Evolutionary conservation across 2,329 filamentous ascomycete species (phyloP).

Genomic region (Fusarium concolor): DNA sequence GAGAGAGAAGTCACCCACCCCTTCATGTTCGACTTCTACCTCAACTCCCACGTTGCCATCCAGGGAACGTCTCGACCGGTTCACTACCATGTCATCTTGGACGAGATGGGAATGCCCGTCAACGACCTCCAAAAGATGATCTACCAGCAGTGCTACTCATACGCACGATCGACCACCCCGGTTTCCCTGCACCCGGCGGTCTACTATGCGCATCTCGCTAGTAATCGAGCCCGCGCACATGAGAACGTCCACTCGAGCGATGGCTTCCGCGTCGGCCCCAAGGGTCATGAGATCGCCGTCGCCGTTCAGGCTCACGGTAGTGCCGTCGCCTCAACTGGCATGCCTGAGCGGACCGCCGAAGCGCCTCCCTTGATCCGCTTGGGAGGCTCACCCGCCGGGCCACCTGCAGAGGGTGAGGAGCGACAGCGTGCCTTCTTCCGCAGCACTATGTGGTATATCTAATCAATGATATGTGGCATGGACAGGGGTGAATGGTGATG

Average conservation of each 20-base stretch:
- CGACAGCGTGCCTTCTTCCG: conserved; percentile 53
- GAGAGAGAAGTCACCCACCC: conserved; percentile 92
- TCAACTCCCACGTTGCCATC: conserved; percentile 76
- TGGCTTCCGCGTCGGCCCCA: conserved; percentile 57
- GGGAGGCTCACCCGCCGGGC: conserved; percentile 43
- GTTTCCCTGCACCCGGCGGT: conserved; percentile 90
- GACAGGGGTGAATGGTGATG: background rate
- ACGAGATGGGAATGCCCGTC: conserved; percentile 77
- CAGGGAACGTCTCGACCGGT: conserved; percentile 94
- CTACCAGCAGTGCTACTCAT: conserved; percentile 95
- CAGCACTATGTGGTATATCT: conserved; percentile 60
- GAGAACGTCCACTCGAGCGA: conserved; percentile 64
- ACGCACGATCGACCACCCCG: conserved; percentile 89
- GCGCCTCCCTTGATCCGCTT: conserved; percentile 49
- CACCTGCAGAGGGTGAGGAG: conserved; percentile 46
- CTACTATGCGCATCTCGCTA: conserved; percentile 95
- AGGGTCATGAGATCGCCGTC: conserved; percentile 56
- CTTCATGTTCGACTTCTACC: conserved; percentile 88
- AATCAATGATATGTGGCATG: conserved; percentile 3
- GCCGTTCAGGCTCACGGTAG: conserved; percentile 55
- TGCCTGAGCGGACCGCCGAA: conserved; percentile 40
- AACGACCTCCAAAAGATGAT: conserved; percentile 86
- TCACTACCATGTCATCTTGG: conserved; percentile 89
- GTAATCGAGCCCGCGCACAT: conserved; percentile 82
- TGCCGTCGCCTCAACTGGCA: conserved; percentile 32